These are phyloP conservation scores for Cucumis cinereus DNA, from an alignment of 306 rosid species.

Conservation along the genomic window DNA sequence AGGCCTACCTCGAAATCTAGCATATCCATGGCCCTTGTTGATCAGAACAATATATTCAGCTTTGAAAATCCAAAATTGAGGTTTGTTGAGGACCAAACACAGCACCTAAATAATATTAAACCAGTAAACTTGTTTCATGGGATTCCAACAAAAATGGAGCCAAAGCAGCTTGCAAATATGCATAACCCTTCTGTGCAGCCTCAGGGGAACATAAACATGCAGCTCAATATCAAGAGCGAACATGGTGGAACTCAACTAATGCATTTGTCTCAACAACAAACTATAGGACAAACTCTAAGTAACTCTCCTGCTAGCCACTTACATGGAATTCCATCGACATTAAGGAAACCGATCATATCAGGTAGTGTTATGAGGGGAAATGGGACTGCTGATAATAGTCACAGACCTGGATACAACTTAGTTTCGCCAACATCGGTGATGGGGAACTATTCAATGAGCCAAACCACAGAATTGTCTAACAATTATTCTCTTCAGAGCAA, in stretches of 20 bases:
- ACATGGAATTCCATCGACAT: slow-evolving; percentile 46
- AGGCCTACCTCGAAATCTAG: slow-evolving; percentile 52
- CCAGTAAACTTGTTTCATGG: slow-evolving; percentile 79
- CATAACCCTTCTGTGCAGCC: slow-evolving; percentile 59
- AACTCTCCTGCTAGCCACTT: slow-evolving; percentile 37
- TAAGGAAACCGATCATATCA: slow-evolving; percentile 37
- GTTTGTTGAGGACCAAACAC: slow-evolving; percentile 75
- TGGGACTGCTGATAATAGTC: slow-evolving; percentile 33
- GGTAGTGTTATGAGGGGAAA: slow-evolving; percentile 46
- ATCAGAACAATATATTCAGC: slow-evolving; percentile 89
- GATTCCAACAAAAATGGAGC: slow-evolving; percentile 85
- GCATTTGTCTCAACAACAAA: slow-evolving; percentile 35
- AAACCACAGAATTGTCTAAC: slow-evolving; percentile 42
- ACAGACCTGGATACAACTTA: slow-evolving; percentile 39
- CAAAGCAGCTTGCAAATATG: slow-evolving; percentile 77
- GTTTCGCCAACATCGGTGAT: slow-evolving; percentile 28
- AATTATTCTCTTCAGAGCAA: slow-evolving; percentile 60
- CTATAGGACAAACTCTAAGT: slow-evolving; percentile 52
- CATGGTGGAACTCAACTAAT: slow-evolving; percentile 27
- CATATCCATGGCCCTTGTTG: slow-evolving; percentile 62
- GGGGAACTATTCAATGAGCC: slow-evolving; percentile 64
- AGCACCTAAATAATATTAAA: slow-evolving; percentile 37
- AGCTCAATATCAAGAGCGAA: slow-evolving; percentile 41
- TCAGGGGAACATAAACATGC: slow-evolving; percentile 30
- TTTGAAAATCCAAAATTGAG: slow-evolving; percentile 86